Conservation (phyloP, 1,139 yeast genomes). For the Yamadazyma diddensiae region DNA sequence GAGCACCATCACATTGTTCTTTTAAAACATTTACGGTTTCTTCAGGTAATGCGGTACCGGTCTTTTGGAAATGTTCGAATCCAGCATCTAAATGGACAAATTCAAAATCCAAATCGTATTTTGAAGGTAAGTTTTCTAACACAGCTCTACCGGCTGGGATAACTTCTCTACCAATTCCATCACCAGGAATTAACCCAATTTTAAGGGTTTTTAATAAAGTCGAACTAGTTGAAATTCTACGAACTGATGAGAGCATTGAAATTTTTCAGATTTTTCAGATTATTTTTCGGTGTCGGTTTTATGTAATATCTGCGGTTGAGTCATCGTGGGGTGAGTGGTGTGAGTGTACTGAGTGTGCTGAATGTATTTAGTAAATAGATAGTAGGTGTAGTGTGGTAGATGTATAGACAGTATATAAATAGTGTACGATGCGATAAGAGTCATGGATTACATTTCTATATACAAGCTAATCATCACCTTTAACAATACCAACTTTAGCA, state of each 20-base stretch:
- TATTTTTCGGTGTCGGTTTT: neutral
- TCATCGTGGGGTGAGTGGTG: too few species aligned
- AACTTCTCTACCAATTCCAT: slow-evolving; percentile 96
- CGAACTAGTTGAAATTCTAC: slow-evolving; percentile 36
- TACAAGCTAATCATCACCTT: slow-evolving; percentile 28
- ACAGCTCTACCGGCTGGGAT: slow-evolving; percentile 92
- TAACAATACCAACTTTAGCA: slow-evolving; percentile 94
- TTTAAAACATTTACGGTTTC: slow-evolving; percentile 80
- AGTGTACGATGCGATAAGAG: too few species aligned
- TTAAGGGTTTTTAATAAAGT: slow-evolving; percentile 35
- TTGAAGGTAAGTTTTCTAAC: slow-evolving; percentile 74
- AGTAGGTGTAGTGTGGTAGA: too few species aligned
- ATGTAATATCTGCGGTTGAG: too few species aligned
- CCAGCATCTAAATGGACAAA: slow-evolving; percentile 92
- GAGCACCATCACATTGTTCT: slow-evolving; percentile 89
- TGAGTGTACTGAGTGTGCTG: too few species aligned
- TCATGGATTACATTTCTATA: too few species aligned
- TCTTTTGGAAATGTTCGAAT: slow-evolving; percentile 83
- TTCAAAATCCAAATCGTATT: slow-evolving; percentile 74
- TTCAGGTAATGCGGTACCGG: slow-evolving; percentile 94
- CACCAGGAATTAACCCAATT: slow-evolving; percentile 85
- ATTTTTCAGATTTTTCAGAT: slow-evolving; percentile 2
- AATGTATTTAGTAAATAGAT: too few species aligned
- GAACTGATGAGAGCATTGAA: slow-evolving; percentile 15
- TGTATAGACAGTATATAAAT: too few species aligned